Base-by-base conservation (phyloP, 2,329 filamentous ascomycete species). In the Talaromyces pinophilus region DNA sequence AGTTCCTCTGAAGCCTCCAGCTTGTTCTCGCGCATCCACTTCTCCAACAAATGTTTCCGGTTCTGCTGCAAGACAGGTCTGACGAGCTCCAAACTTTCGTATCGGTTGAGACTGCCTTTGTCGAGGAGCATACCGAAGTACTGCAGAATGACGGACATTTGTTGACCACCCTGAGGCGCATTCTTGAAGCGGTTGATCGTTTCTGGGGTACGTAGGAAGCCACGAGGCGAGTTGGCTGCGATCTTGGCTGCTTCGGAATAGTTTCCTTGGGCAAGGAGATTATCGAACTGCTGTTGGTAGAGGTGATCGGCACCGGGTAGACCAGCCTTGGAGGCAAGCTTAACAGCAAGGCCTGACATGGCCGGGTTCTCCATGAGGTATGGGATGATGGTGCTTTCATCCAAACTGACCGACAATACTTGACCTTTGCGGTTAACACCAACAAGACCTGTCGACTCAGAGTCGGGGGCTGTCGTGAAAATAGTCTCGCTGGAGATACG, bases 401-500 rank as follows among this genome's bases (percentile, higher is more conserved):
- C 93, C 68, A 99, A 90, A 71, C 90, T 93, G 68, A 98, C 95
- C 66, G 93, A 92, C 69, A 99, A 86, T 57, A 98, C 93, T 81
- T 99, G 95, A 69, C 95, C 96, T 83, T 97, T 97, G 75, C 96
- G 90, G 83, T 99, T 99, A 77, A 99, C 94, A 72, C 92, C 93
- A 63, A 99, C 87, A 69, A 99, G 90, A 73, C 96, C 96, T 55
- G 90, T 88, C 19, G 92, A 96, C 25, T 93, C 89, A 64, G 87
- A 86, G 77, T 99, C 95, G 42, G 89, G 83, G 57, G 92, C 90
- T 22, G 93, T 97, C 30, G 94, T 96, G 83, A 99, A 99, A 78
- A 99, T 98, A 30, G 95, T 99, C 78, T 99, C 95, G 83, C 93
- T 97, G 40, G 95, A 99, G 75, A 99, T 99, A 73, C 96, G 91